These are phyloP conservation scores for Cordyceps militaris DNA, from an alignment of 2,329 filamentous ascomycete genomes.

Conservation along the genomic window DNA sequence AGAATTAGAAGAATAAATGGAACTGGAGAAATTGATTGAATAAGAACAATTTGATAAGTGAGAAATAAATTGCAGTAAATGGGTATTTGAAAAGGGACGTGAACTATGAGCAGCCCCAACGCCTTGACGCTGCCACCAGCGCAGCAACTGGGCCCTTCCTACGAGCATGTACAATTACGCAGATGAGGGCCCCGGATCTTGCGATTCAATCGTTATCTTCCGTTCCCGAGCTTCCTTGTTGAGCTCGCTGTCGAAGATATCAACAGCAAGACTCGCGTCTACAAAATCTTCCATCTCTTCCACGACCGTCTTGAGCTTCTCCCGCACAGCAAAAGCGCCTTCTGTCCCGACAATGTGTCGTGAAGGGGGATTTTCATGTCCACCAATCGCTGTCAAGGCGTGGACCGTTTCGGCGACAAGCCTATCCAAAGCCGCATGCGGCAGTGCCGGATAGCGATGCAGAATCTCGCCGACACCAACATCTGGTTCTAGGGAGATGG, in stretches of 20 bases:
- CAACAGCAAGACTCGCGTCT: slow-evolving; percentile 78
- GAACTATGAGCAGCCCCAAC: slow-evolving; percentile 1
- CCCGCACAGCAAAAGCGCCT: slow-evolving; percentile 79
- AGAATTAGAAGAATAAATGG: not conserved
- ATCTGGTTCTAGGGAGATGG: slow-evolving; percentile 28
- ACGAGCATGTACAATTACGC: slow-evolving; percentile 19
- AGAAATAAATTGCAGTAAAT: not conserved
- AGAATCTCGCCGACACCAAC: slow-evolving; percentile 40
- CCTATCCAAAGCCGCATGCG: slow-evolving; percentile 58
- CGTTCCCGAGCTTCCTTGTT: slow-evolving; percentile 43
- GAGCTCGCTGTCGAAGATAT: slow-evolving; percentile 58
- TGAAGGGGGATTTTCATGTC: slow-evolving; percentile 90
- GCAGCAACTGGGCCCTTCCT: not conserved
- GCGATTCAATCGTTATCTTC: slow-evolving; percentile 22
- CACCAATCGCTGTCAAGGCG: slow-evolving; percentile 84
- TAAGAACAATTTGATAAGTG: not conserved
- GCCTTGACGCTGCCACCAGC: not conserved
- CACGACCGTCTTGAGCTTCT: slow-evolving; percentile 92
- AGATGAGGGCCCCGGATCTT: slow-evolving; percentile 19
- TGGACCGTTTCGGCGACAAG: slow-evolving; percentile 86
- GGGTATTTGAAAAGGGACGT: not conserved
- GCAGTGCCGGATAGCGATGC: slow-evolving; percentile 68
- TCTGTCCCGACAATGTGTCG: slow-evolving; percentile 91
- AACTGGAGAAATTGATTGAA: not conserved
- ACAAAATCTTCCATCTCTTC: slow-evolving; percentile 96